Evolutionary conservation across 2,329 filamentous ascomycete genomes (phyloP), one percentile per base, ranked within the genome.

Genomic region (Metarhizium robertsii): DNA sequence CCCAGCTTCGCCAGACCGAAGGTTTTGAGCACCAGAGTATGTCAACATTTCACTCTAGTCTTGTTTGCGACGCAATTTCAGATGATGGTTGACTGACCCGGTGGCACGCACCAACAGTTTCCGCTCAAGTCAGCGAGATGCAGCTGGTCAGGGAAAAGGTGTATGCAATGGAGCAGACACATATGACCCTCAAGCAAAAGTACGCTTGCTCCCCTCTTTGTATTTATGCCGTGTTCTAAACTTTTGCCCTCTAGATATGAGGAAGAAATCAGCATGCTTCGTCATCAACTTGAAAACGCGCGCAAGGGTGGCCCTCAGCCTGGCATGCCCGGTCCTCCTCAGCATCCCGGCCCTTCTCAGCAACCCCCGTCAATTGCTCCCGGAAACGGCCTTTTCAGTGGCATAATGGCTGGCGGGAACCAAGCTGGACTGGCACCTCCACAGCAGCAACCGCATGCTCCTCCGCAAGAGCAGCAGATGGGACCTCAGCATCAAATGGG

Each of bases 11-110:
- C 61, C 85, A 89, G 64, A 88, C 85, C 61, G 90, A 90, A 69
- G 89, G 90, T 64, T 95, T 91, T 70, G 92, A 99, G 70, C 89
- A 92, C 70, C 91, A 95, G 71, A 88, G 92, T 96, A 84, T 79
- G 91, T 60, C 55, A 14, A 32, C 43, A 18, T 50, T n/a, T 47
- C 11, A 16, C 10, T 20, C 16, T 10, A 18, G 7, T 46, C 40
- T 42, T 30, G 14, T 42, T 51, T 3, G 16, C 29, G 55, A 14
- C 18, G 25, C 18, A 42, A 32, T 38, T 16, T 8, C 45, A n/a
- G 5, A 16, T 29, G 6, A 4, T 48, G 4, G 32, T 48, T 29
- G 14, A 6, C 45, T 48, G 25, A 56, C 34, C 10, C 6, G 6
- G 42, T 29, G 25, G 7, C n/a, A 25, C 16, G 16, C 32, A 6